phyloP scores from a whole-genome alignment of 2,329 filamentous ascomycete species.

The Coleophoma cylindrospora region DNA sequence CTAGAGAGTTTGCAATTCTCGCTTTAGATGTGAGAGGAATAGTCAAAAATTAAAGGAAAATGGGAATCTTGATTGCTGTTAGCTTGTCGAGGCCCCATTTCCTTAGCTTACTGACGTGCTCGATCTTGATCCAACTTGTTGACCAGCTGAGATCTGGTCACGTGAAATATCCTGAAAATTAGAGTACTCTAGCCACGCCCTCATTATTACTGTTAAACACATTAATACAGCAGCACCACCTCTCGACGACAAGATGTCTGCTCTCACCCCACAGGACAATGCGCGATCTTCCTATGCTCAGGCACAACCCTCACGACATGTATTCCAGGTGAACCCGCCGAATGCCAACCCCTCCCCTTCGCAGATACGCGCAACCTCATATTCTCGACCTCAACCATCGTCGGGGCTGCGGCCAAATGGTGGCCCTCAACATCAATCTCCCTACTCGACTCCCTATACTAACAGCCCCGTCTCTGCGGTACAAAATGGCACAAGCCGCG shows the following conservation, averaged over 20 bases:
- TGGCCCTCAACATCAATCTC: conserved; percentile 19
- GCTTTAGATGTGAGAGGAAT: too few relatives aligned
- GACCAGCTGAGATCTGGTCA: too few relatives aligned
- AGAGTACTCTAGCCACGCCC: too few relatives aligned
- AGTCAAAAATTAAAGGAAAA: too few relatives aligned
- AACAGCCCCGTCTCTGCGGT: conserved; percentile 13
- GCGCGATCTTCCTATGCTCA: conserved; percentile 16
- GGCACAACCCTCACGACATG: conserved; percentile 13
- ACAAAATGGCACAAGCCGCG: conserved; percentile 10
- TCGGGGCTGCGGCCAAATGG: conserved; percentile 14
- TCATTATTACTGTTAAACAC: too few relatives aligned
- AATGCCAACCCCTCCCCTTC: conserved; percentile 17
- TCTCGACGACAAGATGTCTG: conserved; percentile 18
- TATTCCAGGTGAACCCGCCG: conserved; percentile 18
- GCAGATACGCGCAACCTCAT: not conserved
- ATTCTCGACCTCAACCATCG: conserved; percentile 6
- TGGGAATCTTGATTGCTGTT: too few relatives aligned
- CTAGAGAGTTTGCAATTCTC: too few relatives aligned
- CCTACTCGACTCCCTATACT: conserved; percentile 24
- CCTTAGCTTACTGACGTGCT: too few relatives aligned
- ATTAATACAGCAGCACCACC: not conserved
- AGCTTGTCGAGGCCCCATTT: too few relatives aligned
- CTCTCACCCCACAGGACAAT: conserved; percentile 21
- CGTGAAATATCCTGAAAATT: too few relatives aligned
- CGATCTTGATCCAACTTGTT: too few relatives aligned